Percentiles rank a stretch among this genome's conserved stretches.
These are phyloP conservation scores for Rhododendron molle DNA, from an alignment of 148 eudicot genomes.

Conservation along the genomic window DNA sequence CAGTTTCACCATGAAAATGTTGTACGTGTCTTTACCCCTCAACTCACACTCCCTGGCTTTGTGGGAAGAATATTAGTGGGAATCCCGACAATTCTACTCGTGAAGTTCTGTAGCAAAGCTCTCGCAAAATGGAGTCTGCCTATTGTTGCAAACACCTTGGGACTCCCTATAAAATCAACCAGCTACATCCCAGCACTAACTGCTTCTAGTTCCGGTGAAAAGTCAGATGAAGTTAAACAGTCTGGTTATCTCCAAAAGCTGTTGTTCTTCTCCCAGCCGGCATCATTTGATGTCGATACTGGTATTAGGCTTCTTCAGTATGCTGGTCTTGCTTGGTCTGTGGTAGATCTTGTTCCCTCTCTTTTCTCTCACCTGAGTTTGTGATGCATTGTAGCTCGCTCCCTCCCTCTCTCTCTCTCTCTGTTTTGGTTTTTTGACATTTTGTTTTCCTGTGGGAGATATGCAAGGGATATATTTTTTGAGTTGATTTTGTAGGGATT, in stretches of 20 bases:
- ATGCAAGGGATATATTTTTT: neutral
- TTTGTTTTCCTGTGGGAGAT: neutral
- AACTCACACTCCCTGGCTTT: slow-evolving; percentile 53
- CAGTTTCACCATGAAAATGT: slow-evolving; percentile 86
- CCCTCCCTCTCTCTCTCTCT: neutral
- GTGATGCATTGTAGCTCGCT: slow-evolving; percentile 27
- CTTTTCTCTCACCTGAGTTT: slow-evolving; percentile 60
- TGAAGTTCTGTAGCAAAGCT: slow-evolving; percentile 91
- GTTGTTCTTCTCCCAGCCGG: slow-evolving; percentile 49
- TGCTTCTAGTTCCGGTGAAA: slow-evolving; percentile 27
- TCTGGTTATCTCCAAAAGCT: slow-evolving; percentile 60
- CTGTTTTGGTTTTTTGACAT: neutral
- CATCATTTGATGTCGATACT: slow-evolving; percentile 82
- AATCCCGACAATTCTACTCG: slow-evolving; percentile 79
- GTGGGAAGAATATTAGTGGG: slow-evolving; percentile 69
- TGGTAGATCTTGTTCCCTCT: slow-evolving; percentile 94
- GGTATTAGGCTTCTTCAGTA: slow-evolving; percentile 90
- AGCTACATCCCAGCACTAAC: slow-evolving; percentile 56
- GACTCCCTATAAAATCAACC: slow-evolving; percentile 74
- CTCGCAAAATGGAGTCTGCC: slow-evolving; percentile 92
- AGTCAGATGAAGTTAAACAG: slow-evolving; percentile 44
- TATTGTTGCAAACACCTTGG: slow-evolving; percentile 60
- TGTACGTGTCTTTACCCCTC: slow-evolving; percentile 63
- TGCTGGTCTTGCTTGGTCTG: slow-evolving; percentile 97
- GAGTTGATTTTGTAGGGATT: neutral